Conservation (phyloP, 345 rosid species). For the Moricandia moricandioides region DNA sequence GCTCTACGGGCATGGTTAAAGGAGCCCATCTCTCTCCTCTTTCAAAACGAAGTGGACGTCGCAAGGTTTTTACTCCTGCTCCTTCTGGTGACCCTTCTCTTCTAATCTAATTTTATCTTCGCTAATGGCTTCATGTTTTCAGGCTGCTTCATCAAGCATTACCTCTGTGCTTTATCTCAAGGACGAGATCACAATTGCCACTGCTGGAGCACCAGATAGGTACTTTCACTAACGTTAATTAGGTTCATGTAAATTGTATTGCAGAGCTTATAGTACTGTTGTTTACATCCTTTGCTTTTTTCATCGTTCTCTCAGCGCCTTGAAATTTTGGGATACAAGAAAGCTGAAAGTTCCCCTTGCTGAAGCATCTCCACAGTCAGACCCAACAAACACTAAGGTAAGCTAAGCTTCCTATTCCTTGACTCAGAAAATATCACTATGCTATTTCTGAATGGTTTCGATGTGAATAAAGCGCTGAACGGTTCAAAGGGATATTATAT, state of each 20-base stretch:
- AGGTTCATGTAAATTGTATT: not conserved
- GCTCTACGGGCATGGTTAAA: conserved; percentile 62
- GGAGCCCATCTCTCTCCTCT: conserved; percentile 78
- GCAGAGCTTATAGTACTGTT: not conserved
- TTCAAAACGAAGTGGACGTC: conserved; percentile 56
- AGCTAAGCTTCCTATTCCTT: not conserved
- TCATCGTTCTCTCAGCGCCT: conserved; percentile 43
- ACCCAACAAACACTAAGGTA: conserved; percentile 57
- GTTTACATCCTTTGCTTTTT: conserved; percentile 3
- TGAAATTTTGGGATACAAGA: conserved; percentile 90
- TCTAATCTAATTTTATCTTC: not conserved
- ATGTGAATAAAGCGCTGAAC: not conserved
- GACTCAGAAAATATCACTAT: not conserved
- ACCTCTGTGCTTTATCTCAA: conserved; percentile 87
- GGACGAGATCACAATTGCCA: conserved; percentile 76
- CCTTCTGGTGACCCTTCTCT: not conserved
- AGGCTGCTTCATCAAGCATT: conserved; percentile 86
- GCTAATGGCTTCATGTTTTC: conserved; percentile 33
- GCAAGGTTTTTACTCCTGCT: conserved; percentile 52
- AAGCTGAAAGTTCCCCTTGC: conserved; percentile 61
- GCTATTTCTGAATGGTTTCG: conserved; percentile 4
- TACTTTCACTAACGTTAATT: conserved; percentile 26
- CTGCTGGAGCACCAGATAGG: conserved; percentile 93
- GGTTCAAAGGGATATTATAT: not conserved
- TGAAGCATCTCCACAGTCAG: conserved; percentile 60